Percentiles rank a stretch among this genome's conserved stretches.
phyloP scores from a whole-genome alignment of 108 stramenopile genomes.

The Heterococcus sp. region DNA sequence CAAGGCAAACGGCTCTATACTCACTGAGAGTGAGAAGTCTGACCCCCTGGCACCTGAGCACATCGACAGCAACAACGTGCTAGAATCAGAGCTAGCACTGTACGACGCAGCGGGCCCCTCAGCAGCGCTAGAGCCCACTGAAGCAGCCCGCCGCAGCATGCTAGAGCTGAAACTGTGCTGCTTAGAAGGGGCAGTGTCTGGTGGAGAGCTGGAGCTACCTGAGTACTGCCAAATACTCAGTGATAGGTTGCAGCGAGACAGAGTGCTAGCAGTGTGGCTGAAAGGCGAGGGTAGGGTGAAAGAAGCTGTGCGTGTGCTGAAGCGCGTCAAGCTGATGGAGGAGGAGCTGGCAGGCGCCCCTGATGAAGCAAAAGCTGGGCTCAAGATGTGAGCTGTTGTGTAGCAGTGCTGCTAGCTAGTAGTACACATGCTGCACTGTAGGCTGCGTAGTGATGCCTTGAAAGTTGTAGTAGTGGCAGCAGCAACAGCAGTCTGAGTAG shows the following conservation, averaged over 20 bases:
- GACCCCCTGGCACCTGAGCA: background rate
- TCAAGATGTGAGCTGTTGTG: no score
- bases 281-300: background rate
- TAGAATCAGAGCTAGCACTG: background rate
- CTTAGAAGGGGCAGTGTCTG: background rate
- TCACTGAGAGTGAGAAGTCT: background rate
- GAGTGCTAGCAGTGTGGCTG: background rate
- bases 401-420: no score
- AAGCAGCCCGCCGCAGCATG: background rate
- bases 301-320: background rate
- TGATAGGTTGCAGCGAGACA: background rate
- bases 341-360: background rate
- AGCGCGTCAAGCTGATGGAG: background rate
- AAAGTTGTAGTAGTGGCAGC: background rate
- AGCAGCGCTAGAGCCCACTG: background rate
- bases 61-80: background rate
- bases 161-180: background rate
- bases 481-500: no score
- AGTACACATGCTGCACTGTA: background rate
- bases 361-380: background rate
- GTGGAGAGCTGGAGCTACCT: background rate
- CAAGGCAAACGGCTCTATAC: background rate
- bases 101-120: background rate
- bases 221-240: background rate
- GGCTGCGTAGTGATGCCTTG: background rate